phyloP scores from a whole-genome alignment of 2,329 filamentous ascomycete species.

The Cordyceps militaris region DNA sequence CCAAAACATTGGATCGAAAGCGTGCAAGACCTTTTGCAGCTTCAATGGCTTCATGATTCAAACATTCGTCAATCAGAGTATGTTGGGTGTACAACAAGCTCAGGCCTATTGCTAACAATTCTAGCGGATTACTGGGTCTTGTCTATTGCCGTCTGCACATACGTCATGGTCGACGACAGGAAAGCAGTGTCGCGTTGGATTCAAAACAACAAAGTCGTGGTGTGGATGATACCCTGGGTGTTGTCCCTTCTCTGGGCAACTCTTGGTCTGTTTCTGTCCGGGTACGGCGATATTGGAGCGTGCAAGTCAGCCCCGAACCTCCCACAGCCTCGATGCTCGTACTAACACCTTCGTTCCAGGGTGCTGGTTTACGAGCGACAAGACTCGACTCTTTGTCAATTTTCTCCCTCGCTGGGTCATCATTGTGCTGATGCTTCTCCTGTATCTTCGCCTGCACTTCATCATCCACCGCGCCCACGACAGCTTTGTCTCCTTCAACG shows the following conservation, averaged over 20 bases:
- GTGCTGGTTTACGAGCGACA: slow-evolving; percentile 33
- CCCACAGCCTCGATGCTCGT: background rate
- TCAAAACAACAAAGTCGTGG: slow-evolving; percentile 25
- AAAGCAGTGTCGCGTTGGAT: slow-evolving; percentile 30
- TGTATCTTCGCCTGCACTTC: slow-evolving; percentile 33
- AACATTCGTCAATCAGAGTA: slow-evolving; percentile 34
- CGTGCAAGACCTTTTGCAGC: slow-evolving; percentile 27
- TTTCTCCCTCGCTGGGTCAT: slow-evolving; percentile 37
- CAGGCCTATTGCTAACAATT: background rate
- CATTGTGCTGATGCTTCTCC: slow-evolving; percentile 28
- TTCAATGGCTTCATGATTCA: slow-evolving; percentile 37
- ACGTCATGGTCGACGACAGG: slow-evolving; percentile 32
- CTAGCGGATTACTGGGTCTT: slow-evolving; percentile 35
- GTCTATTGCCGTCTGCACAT: slow-evolving; percentile 34
- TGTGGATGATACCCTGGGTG: slow-evolving; percentile 31
- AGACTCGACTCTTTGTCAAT: slow-evolving; percentile 31
- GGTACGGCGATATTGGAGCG: slow-evolving; percentile 29
- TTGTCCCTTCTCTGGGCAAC: slow-evolving; percentile 30
- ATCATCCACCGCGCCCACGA: slow-evolving; percentile 32
- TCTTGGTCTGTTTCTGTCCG: slow-evolving; percentile 23
- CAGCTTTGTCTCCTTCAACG: slow-evolving; percentile 25
- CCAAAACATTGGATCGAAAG: slow-evolving; percentile 22
- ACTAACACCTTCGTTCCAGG: background rate
- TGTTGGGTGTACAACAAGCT: background rate
- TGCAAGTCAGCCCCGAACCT: slow-evolving; percentile 11